These are phyloP conservation scores for Protea cynaroides DNA, from an alignment of 164 flowering plant species.

Conservation along the genomic window DNA sequence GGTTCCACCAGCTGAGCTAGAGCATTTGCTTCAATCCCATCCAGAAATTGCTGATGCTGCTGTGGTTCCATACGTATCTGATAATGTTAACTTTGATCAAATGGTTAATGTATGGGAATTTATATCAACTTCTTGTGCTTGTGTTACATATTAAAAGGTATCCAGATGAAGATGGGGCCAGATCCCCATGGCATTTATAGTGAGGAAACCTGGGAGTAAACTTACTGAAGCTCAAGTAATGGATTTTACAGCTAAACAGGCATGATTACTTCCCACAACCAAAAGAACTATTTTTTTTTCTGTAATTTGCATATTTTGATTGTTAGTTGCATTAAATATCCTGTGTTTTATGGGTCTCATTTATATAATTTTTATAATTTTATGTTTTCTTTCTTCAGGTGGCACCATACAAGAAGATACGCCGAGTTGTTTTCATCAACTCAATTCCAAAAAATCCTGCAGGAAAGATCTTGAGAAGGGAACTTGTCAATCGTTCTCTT, in stretches of 20 bases:
- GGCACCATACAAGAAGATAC: conserved; percentile 65
- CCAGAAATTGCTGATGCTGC: conserved; percentile 82
- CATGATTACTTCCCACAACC: conserved; percentile 9
- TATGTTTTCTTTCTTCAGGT: conserved; percentile 40
- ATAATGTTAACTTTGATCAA: no score
- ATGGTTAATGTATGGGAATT: not conserved
- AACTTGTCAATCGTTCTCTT: conserved; percentile 38
- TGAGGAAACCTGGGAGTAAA: conserved; percentile 59
- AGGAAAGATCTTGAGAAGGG: conserved; percentile 76
- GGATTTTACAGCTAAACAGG: conserved; percentile 74
- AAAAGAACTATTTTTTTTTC: no score
- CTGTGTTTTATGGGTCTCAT: not conserved
- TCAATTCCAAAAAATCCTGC: conserved; percentile 65
- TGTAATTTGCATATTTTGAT: no score
- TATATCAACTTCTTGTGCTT: not conserved
- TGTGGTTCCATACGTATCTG: conserved; percentile 65
- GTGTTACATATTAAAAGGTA: conserved; percentile 54
- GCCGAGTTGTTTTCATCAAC: conserved; percentile 22
- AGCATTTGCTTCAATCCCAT: conserved; percentile 64
- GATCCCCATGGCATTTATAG: conserved; percentile 93
- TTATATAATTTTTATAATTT: not conserved
- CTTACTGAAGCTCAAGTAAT: conserved; percentile 53
- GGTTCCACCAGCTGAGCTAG: conserved; percentile 97
- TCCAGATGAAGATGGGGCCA: conserved; percentile 95
- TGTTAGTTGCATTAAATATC: no score